Conservation (phyloP, 257 asterid genomes). For the Ajuga chamaepitys region DNA sequence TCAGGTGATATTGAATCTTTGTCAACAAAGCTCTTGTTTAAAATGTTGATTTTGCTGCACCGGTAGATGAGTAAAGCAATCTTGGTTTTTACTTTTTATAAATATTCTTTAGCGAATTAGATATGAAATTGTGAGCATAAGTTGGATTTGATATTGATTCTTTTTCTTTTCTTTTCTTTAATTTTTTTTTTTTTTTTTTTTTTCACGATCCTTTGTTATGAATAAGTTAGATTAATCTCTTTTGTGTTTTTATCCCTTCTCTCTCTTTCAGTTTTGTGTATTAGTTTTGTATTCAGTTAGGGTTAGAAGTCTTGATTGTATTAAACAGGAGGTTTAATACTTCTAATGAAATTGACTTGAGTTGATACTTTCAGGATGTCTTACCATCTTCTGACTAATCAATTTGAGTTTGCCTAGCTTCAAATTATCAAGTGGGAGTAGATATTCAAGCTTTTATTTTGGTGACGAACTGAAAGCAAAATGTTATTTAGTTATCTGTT, state of each 20-base stretch:
- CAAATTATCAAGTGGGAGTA: not conserved
- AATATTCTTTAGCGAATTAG: too few relatives aligned
- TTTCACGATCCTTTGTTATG: too few relatives aligned
- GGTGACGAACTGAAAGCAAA: not conserved
- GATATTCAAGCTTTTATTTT: not conserved
- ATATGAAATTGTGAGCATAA: too few relatives aligned
- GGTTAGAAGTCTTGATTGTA: not conserved
- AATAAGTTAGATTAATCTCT: too few relatives aligned
- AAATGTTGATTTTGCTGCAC: not conserved
- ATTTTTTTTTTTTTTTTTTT: too few relatives aligned
- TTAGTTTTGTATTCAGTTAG: too few relatives aligned
- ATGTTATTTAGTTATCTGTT: not conserved
- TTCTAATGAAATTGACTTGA: not conserved
- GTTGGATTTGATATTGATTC: too few relatives aligned
- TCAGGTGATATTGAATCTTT: not conserved
- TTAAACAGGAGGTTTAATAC: not conserved
- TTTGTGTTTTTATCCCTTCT: too few relatives aligned
- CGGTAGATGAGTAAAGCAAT: not conserved
- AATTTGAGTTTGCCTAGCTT: not conserved
- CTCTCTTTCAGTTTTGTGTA: too few relatives aligned
- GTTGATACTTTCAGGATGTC: not conserved
- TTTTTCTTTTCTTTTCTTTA: too few relatives aligned
- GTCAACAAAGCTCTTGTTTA: not conserved
- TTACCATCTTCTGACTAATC: not conserved
- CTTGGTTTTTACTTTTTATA: not conserved